Evolutionary conservation across 768 basidiomycete species (phyloP), one percentile per base, ranked within the genome.

Genomic region (Phlebiopsis flavidoalba): DNA sequence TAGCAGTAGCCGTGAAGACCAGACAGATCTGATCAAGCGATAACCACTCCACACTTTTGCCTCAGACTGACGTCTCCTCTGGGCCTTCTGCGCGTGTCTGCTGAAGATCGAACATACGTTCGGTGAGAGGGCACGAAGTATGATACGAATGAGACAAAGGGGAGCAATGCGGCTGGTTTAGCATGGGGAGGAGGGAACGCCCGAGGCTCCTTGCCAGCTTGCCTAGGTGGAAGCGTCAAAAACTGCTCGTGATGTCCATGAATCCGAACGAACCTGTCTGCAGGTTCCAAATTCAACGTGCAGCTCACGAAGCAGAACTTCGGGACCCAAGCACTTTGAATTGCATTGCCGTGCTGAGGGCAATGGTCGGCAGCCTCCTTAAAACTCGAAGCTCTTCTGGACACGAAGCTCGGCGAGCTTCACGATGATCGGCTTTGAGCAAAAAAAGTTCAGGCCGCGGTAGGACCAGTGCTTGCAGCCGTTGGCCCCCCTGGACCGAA

Each of bases 121-220:
- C 95, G 52, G 95, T 97, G 53, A 98, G 75, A 17, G 96, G n/a
- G 96, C 8, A 98, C 89, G 66, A 98, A 98, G 72, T 91, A 92
- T 2, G 84, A 82, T 36, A 92, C 80, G 68, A 98, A 75, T 96
- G 95, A 0, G 76, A 75, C 51, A 98, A 77, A 0, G 87, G 88
- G 2, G 95, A 89, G 1, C 88, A 80, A 71, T 98, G 89, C 3
- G 88, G 83, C 33, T 91, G 84, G 12, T 87, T 73, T 54, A 99
- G 83, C 58, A 98, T 80, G 2, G 97, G 95, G 6, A 99, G 81
- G 46, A 99, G 80, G n/a, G 77, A 89, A 97, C 12, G 95, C 97
- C 54, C 92, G 87, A 12, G 95, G 94, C 65, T 93, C 91, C 37
- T 78, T 79, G 51, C 87, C 86, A n/a, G 84, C 78, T 75, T 83